phyloP scores from a whole-genome alignment of 2,329 filamentous ascomycete genomes.

The Pseudocercospora cruenta region DNA sequence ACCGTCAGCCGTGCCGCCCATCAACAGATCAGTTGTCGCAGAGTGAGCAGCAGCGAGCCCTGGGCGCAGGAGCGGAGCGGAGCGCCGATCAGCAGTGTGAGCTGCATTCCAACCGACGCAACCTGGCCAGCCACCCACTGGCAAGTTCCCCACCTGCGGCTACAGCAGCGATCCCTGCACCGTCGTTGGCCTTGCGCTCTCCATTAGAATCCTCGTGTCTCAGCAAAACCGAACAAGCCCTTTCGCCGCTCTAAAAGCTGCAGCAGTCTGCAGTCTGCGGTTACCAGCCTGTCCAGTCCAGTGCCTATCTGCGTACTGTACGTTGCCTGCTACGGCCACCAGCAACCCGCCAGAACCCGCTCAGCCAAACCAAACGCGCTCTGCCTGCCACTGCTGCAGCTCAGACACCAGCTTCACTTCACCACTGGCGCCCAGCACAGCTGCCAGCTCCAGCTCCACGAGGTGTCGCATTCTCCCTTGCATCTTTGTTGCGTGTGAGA shows the following conservation, averaged over 20 bases:
- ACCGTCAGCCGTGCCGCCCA: conserved; percentile 1
- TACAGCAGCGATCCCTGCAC: conserved; percentile 22
- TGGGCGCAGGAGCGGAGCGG: conserved; percentile 14
- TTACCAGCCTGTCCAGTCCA: conserved; percentile 6
- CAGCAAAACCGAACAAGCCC: conserved; percentile 26
- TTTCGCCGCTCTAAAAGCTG: conserved; percentile 26
- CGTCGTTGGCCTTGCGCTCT: conserved; percentile 18
- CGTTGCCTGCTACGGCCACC: not conserved
- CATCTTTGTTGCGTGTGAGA: conserved; percentile 12
- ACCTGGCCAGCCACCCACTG: conserved; percentile 25
- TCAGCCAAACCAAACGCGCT: conserved; percentile 2
- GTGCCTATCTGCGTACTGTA: not conserved
- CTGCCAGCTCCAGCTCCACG: conserved; percentile 20
- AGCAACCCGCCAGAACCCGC: conserved; percentile 3
- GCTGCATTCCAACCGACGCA: conserved; percentile 21
- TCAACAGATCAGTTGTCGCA: conserved; percentile 11
- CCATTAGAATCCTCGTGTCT: conserved; percentile 24
- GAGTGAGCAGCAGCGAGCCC: conserved; percentile 6
- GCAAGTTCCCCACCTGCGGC: conserved; percentile 20
- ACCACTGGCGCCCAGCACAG: too few relatives aligned
- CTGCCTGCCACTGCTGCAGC: conserved; percentile 6
- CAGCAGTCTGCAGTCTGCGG: conserved; percentile 23
- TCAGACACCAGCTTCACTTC: not conserved
- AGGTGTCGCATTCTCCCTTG: conserved; percentile 26
- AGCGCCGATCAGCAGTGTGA: conserved; percentile 18